Evolutionary conservation across 768 basidiomycete species (phyloP).

Genomic region (Suillus ampliporus): DNA sequence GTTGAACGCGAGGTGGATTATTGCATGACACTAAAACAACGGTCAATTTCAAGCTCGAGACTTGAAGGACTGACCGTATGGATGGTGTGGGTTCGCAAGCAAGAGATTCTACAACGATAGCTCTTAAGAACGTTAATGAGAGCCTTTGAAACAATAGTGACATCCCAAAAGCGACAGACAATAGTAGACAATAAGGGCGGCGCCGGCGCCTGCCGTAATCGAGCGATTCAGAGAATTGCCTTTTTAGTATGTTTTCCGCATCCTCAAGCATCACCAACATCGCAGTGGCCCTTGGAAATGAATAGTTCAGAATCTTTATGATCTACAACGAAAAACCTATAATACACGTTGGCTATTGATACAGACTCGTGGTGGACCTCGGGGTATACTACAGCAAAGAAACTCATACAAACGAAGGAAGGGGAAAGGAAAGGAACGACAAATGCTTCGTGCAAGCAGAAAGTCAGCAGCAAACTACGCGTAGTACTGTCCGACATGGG

Average conservation of each 20-base stretch:
- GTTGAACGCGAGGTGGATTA: neutral
- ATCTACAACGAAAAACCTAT: neutral
- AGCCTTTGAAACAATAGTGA: conserved; percentile 39
- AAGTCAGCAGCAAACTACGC: neutral
- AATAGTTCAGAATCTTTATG: neutral
- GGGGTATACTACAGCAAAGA: neutral
- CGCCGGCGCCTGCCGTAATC: conserved; percentile 16
- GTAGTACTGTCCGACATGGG: neutral
- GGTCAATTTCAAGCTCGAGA: neutral
- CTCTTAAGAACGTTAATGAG: conserved; percentile 14
- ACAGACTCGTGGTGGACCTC: neutral
- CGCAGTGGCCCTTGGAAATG: neutral
- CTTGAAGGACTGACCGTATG: neutral
- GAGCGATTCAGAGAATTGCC: neutral
- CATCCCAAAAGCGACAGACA: conserved; percentile 12
- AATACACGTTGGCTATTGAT: neutral
- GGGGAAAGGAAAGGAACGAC: neutral
- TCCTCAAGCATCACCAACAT: too few species aligned
- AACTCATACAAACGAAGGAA: neutral
- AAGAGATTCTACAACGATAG: conserved; percentile 7
- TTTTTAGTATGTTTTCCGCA: conserved; percentile 1
- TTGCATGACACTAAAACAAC: neutral
- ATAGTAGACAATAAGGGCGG: conserved; percentile 19
- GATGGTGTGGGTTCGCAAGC: conserved; percentile 19
- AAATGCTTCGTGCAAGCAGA: neutral